Evolutionary conservation across 2,329 filamentous ascomycete genomes (phyloP).

Genomic region (Ambrosiella xylebori): DNA sequence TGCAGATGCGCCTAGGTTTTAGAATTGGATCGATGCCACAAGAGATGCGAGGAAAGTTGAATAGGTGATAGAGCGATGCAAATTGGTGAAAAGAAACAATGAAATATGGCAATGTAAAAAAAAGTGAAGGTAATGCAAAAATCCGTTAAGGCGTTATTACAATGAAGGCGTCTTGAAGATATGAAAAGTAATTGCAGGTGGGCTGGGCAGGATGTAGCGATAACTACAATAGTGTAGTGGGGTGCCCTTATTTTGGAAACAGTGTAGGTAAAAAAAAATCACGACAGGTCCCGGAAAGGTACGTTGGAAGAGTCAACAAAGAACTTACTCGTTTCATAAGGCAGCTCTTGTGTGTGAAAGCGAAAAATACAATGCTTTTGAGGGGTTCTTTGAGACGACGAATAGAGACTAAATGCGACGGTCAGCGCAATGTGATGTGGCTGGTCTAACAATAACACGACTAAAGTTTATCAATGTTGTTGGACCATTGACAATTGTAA

Average conservation of each 20-base stretch:
- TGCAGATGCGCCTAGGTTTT: background rate
- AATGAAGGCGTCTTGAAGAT: background rate
- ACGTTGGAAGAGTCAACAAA: background rate
- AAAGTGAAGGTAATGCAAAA: background rate
- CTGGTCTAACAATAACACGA: background rate
- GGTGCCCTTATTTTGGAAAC: constrained; percentile 4
- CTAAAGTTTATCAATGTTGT: background rate
- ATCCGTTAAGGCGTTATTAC: background rate
- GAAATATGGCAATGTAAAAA: background rate
- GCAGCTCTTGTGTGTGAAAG: too few relatives aligned
- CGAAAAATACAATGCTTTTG: too few relatives aligned
- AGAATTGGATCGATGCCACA: constrained; percentile 4
- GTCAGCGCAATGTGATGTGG: background rate
- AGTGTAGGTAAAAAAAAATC: background rate
- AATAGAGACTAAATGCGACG: background rate
- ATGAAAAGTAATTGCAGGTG: background rate
- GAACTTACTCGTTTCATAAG: too few relatives aligned
- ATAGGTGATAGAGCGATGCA: background rate
- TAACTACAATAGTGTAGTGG: background rate
- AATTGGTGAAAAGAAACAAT: constrained; percentile 3
- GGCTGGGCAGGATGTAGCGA: too few relatives aligned
- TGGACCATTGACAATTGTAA: background rate
- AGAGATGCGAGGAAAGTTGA: background rate
- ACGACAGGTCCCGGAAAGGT: background rate
- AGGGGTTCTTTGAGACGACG: too few relatives aligned